Conservation (phyloP, 495 filamentous ascomycete genomes). For the Aspergillus panamensis region DNA sequence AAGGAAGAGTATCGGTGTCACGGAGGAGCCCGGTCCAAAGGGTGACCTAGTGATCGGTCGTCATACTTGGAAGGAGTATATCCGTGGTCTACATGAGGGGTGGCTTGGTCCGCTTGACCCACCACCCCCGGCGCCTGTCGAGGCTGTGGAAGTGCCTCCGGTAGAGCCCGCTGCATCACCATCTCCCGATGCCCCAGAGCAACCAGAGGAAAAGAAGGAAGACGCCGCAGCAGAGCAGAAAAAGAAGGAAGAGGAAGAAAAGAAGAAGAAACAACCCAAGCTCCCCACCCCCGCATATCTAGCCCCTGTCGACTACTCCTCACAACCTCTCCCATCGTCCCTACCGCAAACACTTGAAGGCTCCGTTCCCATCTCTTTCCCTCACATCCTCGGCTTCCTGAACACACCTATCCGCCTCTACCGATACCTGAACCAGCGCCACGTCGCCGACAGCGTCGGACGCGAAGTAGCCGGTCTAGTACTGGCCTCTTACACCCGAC, state of each 20-base stretch:
- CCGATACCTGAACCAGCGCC: slow-evolving; percentile 83
- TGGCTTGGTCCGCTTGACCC: slow-evolving; percentile 83
- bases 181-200: slow-evolving; percentile 19
- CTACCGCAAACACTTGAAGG: slow-evolving; percentile 62
- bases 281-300: slow-evolving; percentile 59
- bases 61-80: slow-evolving; percentile 96
- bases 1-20: slow-evolving; percentile 58
- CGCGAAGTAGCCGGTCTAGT: slow-evolving; percentile 85
- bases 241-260: slow-evolving; percentile 41
- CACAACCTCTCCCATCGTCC: slow-evolving; percentile 54
- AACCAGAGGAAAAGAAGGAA: slow-evolving; percentile 28
- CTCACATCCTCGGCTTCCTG: slow-evolving; percentile 89
- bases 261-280: slow-evolving; percentile 49
- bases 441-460: slow-evolving; percentile 81
- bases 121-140: slow-evolving; percentile 29
- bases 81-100: slow-evolving; percentile 89
- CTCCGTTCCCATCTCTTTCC: slow-evolving; percentile 69
- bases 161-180: slow-evolving; percentile 30
- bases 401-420: slow-evolving; percentile 84
- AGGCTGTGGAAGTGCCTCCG: slow-evolving; percentile 21
- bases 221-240: slow-evolving; percentile 21
- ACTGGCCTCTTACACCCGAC: slow-evolving; percentile 57
- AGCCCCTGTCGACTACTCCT: slow-evolving; percentile 61
- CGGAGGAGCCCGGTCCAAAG: slow-evolving; percentile 64
- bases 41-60: slow-evolving; percentile 89